Conservation (phyloP, 2,329 filamentous ascomycete genomes). For the Scopulariopsis brevicaulis region DNA sequence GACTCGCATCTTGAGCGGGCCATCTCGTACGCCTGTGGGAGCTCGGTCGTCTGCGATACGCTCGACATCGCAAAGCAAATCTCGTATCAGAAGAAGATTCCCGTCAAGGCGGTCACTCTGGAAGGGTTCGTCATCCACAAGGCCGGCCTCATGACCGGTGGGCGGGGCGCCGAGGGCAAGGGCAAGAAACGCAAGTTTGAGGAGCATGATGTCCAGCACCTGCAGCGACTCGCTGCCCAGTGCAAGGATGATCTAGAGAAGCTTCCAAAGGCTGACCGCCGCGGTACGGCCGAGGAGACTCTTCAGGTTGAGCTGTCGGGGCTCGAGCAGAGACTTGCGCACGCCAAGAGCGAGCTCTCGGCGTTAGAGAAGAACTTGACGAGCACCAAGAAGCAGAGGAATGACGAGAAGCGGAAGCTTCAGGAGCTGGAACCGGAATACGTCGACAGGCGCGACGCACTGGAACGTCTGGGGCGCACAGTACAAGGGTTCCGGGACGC, state of each 20-base stretch:
- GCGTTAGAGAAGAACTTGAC: constrained; percentile 72
- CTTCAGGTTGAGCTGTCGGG: constrained; percentile 70
- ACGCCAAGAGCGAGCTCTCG: constrained; percentile 63
- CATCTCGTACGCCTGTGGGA: constrained; percentile 90
- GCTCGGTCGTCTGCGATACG: constrained; percentile 87
- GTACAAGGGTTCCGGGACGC: constrained; percentile 44
- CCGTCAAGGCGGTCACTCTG: constrained; percentile 87
- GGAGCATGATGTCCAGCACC: constrained; percentile 76
- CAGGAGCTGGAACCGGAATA: constrained; percentile 69
- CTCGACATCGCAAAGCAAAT: constrained; percentile 79
- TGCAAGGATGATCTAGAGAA: constrained; percentile 67
- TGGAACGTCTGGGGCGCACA: constrained; percentile 44
- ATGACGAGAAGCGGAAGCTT: constrained; percentile 62
- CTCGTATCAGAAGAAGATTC: constrained; percentile 72
- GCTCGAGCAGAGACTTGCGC: constrained; percentile 64
- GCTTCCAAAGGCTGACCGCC: constrained; percentile 68
- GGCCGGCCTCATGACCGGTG: constrained; percentile 92
- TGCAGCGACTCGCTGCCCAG: constrained; percentile 67
- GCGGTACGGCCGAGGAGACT: constrained; percentile 66
- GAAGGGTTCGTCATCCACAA: constrained; percentile 98
- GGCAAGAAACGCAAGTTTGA: constrained; percentile 75
- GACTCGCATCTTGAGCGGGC: constrained; percentile 80
- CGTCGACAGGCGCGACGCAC: constrained; percentile 55
- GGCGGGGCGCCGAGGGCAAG: constrained; percentile 65
- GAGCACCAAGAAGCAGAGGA: constrained; percentile 73